Evolutionary conservation across 306 rosid genomes (phyloP).

Genomic region (Fragaria nilgerrensis): DNA sequence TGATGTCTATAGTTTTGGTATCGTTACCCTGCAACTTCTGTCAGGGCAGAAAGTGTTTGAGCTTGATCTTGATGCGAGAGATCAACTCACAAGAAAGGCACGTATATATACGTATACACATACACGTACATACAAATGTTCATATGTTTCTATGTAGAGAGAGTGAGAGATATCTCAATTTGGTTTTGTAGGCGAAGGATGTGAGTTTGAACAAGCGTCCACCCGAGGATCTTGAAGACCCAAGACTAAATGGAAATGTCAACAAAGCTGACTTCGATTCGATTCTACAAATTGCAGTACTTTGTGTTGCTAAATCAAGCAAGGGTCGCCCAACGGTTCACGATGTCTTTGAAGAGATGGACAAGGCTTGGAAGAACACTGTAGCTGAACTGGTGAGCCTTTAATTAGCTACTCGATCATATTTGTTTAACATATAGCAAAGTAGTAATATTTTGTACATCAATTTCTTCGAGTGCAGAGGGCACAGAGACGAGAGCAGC

Average conservation of each 20-base stretch:
- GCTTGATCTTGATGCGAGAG: conserved; percentile 78
- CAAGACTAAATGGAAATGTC: conserved; percentile 52
- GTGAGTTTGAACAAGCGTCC: conserved; percentile 64
- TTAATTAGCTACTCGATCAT: neutral
- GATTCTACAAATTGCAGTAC: conserved; percentile 66
- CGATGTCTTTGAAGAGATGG: conserved; percentile 57
- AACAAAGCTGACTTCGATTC: conserved; percentile 53
- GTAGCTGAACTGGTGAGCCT: conserved; percentile 11
- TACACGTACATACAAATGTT: neutral
- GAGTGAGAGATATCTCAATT: neutral
- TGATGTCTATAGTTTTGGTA: conserved; percentile 83
- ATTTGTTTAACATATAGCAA: neutral
- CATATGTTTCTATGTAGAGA: neutral
- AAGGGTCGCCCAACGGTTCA: conserved; percentile 69
- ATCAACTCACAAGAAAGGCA: conserved; percentile 87
- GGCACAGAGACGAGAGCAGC: conserved; percentile 32
- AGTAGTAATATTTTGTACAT: neutral
- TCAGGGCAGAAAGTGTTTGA: conserved; percentile 84
- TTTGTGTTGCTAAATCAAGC: conserved; percentile 82
- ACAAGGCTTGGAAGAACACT: conserved; percentile 49
- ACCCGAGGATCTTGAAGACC: conserved; percentile 65
- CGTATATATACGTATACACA: neutral
- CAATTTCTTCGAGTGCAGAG: conserved; percentile 29
- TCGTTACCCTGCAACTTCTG: conserved; percentile 71
- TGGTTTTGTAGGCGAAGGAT: conserved; percentile 65